Percentiles rank a stretch among this genome's conserved stretches.
These are phyloP conservation scores for Botryotinia convoluta DNA, from an alignment of 2,329 filamentous ascomycete genomes.

Conservation along the genomic window DNA sequence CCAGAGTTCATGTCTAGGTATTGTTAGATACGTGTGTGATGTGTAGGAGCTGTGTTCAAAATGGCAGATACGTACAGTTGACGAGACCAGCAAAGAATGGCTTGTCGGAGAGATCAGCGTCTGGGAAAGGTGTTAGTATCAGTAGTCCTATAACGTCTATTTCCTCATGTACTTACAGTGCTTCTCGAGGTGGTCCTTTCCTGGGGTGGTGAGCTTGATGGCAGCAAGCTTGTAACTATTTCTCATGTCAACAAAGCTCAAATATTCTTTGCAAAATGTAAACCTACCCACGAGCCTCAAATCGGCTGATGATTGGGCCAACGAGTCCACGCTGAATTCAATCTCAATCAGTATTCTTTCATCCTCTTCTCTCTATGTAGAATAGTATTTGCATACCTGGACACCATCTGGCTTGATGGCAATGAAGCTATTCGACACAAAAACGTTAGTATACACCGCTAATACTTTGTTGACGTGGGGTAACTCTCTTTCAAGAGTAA, in stretches of 20 bases:
- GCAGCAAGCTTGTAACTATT: conserved; percentile 93
- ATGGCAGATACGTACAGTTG: conserved; percentile 64
- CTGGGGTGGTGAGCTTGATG: conserved; percentile 89
- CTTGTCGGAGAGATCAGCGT: conserved; percentile 88
- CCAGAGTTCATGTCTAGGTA: conserved; percentile 87
- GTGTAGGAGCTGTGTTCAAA: background rate
- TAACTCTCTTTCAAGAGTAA: background rate
- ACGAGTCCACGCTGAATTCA: conserved; percentile 81
- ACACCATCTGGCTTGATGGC: conserved; percentile 99
- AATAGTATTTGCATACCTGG: conserved; percentile 63
- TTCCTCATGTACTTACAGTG: conserved; percentile 62
- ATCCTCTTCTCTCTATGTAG: background rate
- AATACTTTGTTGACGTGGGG: conserved; percentile 16
- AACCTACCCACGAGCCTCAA: conserved; percentile 88
- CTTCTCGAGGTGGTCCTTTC: conserved; percentile 94
- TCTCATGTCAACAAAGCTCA: conserved; percentile 8
- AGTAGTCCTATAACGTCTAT: conserved; percentile 32
- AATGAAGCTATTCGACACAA: conserved; percentile 74
- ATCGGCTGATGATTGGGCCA: conserved; percentile 95
- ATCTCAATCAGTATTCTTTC: conserved; percentile 23
- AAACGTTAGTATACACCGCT: conserved; percentile 35
- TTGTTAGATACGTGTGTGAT: conserved; percentile 32
- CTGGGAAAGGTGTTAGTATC: conserved; percentile 39
- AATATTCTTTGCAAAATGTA: background rate
- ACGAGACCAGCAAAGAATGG: conserved; percentile 96